Conservation (phyloP, 2,329 filamentous ascomycete species). For the Ramularia endophylla region DNA sequence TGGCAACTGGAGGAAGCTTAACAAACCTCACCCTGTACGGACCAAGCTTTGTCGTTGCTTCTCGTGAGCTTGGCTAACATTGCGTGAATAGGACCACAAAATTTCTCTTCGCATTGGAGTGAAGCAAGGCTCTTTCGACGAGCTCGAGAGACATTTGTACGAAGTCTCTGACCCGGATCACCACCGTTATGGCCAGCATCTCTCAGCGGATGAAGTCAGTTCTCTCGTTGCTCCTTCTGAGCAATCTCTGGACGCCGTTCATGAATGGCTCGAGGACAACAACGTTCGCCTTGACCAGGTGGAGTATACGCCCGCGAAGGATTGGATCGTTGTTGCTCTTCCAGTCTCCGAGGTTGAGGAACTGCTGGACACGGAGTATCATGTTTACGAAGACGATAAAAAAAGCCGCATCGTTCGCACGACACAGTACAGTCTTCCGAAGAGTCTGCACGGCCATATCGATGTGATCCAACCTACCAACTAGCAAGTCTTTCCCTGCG, state of each 20-base stretch:
- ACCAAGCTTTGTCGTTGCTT: not conserved
- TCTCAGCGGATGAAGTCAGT: constrained; percentile 47
- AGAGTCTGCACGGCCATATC: constrained; percentile 49
- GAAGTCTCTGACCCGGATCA: constrained; percentile 52
- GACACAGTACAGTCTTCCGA: constrained; percentile 57
- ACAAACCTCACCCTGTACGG: constrained; percentile 12
- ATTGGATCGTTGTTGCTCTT: constrained; percentile 56
- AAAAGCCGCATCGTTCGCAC: constrained; percentile 47
- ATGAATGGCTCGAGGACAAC: constrained; percentile 41
- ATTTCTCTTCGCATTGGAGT: constrained; percentile 3
- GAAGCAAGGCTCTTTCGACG: constrained; percentile 3
- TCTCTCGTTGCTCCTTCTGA: constrained; percentile 49
- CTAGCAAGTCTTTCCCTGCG: constrained; percentile 6
- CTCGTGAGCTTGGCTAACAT: not conserved
- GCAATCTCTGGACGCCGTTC: constrained; percentile 45
- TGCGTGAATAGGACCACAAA: constrained; percentile 1
- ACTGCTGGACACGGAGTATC: constrained; percentile 54
- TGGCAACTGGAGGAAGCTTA: constrained; percentile 13
- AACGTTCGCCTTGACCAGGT: constrained; percentile 25
- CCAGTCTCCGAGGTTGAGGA: constrained; percentile 38
- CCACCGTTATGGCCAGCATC: constrained; percentile 47
- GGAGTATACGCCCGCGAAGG: constrained; percentile 23
- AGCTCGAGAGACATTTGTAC: constrained; percentile 38
- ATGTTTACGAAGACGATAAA: constrained; percentile 44
- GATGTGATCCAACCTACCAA: constrained; percentile 56